phyloP scores from a whole-genome alignment of 2,329 filamentous ascomycete species.

The Fusarium drepaniforme region DNA sequence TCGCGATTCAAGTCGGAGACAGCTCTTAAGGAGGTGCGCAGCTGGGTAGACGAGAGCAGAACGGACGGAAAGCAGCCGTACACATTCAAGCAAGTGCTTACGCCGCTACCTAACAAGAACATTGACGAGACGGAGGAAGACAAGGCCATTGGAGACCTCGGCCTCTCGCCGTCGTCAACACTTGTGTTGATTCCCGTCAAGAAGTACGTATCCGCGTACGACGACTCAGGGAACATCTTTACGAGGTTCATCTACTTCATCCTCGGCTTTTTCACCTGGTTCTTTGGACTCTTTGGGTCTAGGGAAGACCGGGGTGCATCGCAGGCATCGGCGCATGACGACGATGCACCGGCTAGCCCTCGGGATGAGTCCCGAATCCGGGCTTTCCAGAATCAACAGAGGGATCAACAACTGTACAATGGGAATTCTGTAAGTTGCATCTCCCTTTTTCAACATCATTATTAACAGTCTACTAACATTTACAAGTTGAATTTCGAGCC shows the following conservation, averaged over 20 bases:
- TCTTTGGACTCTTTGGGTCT: slow-evolving; percentile 50
- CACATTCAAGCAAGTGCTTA: slow-evolving; percentile 85
- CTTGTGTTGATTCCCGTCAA: slow-evolving; percentile 82
- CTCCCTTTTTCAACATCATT: not conserved
- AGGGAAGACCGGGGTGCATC: slow-evolving; percentile 27
- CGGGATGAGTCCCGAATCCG: slow-evolving; percentile 43
- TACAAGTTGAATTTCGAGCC: slow-evolving; percentile 76
- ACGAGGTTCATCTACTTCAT: slow-evolving; percentile 48
- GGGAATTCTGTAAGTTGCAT: slow-evolving; percentile 81
- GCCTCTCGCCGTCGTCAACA: slow-evolving; percentile 82
- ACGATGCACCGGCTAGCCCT: slow-evolving; percentile 24
- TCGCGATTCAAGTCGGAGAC: slow-evolving; percentile 74
- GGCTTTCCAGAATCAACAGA: slow-evolving; percentile 59
- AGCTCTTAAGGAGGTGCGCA: slow-evolving; percentile 77
- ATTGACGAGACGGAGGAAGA: slow-evolving; percentile 83
- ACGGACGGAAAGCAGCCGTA: slow-evolving; percentile 74
- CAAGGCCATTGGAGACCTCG: slow-evolving; percentile 75
- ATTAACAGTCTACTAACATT: slow-evolving; percentile 43
- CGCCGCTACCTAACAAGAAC: slow-evolving; percentile 79
- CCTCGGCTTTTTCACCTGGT: slow-evolving; percentile 50
- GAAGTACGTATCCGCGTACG: slow-evolving; percentile 58
- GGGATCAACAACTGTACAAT: slow-evolving; percentile 85
- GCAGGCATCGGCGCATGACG: not conserved
- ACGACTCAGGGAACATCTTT: slow-evolving; percentile 44
- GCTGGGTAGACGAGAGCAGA: slow-evolving; percentile 79